A percentile compares a stretch with the other conserved stretches of the same genome.
phyloP scores from a whole-genome alignment of 169 alveolate species.

The Babesia bovis region DNA sequence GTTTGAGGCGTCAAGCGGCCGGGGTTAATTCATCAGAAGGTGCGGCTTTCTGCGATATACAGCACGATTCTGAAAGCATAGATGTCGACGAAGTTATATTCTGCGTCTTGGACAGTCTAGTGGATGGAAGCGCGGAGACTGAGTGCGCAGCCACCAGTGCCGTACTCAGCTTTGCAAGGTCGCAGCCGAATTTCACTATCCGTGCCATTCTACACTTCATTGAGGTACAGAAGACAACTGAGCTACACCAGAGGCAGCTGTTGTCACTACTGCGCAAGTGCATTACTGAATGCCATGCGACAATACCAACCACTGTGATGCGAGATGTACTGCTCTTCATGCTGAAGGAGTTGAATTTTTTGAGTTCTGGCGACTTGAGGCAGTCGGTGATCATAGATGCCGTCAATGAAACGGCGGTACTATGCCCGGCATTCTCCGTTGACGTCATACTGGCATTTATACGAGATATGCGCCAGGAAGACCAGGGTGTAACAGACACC shows the following conservation, averaged over 20 bases:
- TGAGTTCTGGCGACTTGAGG: constrained; percentile 33
- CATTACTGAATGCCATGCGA: constrained; percentile 31
- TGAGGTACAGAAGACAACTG: constrained; percentile 62
- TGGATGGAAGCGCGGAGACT: constrained; percentile 40
- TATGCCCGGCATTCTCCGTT: constrained; percentile 62
- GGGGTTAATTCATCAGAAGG: background rate
- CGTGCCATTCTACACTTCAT: constrained; percentile 55
- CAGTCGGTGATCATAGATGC: constrained; percentile 55
- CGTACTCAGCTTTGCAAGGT: constrained; percentile 42
- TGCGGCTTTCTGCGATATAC: too few species aligned
- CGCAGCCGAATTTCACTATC: constrained; percentile 55
- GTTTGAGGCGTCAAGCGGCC: background rate
- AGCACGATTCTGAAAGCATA: constrained; percentile 24
- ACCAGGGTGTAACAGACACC: constrained; percentile 19
- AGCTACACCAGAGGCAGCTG: constrained; percentile 55
- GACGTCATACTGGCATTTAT: constrained; percentile 62
- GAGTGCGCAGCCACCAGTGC: constrained; percentile 35
- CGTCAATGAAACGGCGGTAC: constrained; percentile 56
- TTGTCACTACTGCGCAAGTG: constrained; percentile 45
- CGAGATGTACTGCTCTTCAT: constrained; percentile 58
- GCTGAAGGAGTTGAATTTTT: constrained; percentile 61
- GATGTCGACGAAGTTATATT: constrained; percentile 62
- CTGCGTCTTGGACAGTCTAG: constrained; percentile 63
- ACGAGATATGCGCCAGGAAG: constrained; percentile 43
- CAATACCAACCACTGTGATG: constrained; percentile 36